Base-by-base conservation (phyloP, 2,329 filamentous ascomycete species). In the Cladosporium colombiae region DNA sequence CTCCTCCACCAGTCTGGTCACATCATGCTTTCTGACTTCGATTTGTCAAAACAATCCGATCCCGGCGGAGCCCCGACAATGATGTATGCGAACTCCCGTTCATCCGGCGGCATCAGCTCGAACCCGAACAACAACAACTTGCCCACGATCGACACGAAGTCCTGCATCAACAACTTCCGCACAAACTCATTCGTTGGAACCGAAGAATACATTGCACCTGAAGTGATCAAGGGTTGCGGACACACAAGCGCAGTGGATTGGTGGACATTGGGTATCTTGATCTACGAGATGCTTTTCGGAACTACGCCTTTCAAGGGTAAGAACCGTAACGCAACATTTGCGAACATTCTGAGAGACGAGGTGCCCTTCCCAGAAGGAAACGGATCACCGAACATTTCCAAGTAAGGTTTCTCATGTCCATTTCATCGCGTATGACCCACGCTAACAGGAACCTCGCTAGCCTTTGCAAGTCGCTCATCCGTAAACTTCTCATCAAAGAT, bases 261-360 rank as follows among this genome's bases (percentile, higher is more conserved):
- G 95, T 99, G 95, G 95, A 99, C 95, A 0, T 80, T 99, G 62
- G 95, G 95, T 23, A 98, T 99, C 71, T 81, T 99, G 75, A 93
- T 99, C 65, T 99, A 98, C 78, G 95, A 99, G 80, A 99, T 99
- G 95, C 84, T 99, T 40, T 99, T 94, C 81, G 95, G 95, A 64
- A 99, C 94, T 0, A 99, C 95, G 0, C 95, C 95, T 1, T 99
- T 99, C 85, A 99, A 99, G 83, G 95, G 95, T 72, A 98, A 99
- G 86, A 99, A 97, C 79, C 88, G 95, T 46, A 99, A 98, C 74
- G 93, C 93, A 16, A 99, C 95, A 0, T 99, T 99, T 81, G 94
- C 93, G 68, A 99, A 98, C 77, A 99, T 99, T 71, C 80, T 99
- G 69, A 86, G 93, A 62, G 95, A 99, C 78, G 95, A 99, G 70